phyloP scores from a whole-genome alignment of 495 filamentous ascomycete species.

The Penicillium coprophilum region DNA sequence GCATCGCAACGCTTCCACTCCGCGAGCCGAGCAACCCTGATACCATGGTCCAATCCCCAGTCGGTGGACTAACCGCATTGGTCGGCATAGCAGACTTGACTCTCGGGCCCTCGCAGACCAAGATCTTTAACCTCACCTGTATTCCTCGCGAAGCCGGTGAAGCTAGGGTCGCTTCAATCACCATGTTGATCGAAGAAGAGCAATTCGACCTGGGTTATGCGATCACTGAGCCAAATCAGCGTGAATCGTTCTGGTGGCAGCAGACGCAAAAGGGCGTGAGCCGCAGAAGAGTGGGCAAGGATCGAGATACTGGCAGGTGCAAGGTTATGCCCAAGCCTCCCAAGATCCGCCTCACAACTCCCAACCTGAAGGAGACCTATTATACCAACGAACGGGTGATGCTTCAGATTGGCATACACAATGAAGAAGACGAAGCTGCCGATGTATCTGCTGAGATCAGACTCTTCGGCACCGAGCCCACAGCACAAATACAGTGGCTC shows the following conservation, averaged over 20 bases:
- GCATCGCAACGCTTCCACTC: slow-evolving; percentile 34
- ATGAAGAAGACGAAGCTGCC: slow-evolving; percentile 81
- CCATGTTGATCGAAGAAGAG: slow-evolving; percentile 59
- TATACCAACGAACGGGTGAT: slow-evolving; percentile 77
- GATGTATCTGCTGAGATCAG: slow-evolving; percentile 65
- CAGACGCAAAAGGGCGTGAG: slow-evolving; percentile 39
- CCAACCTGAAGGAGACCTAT: slow-evolving; percentile 63
- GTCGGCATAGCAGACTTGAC: slow-evolving; percentile 64
- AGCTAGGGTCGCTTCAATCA: slow-evolving; percentile 62
- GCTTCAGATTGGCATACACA: slow-evolving; percentile 68
- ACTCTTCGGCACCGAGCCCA: slow-evolving; percentile 61
- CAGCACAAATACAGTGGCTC: slow-evolving; percentile 50
- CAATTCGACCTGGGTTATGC: slow-evolving; percentile 68
- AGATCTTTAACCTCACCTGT: slow-evolving; percentile 68
- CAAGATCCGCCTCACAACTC: slow-evolving; percentile 74
- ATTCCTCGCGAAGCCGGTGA: slow-evolving; percentile 80
- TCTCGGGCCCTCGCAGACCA: slow-evolving; percentile 64
- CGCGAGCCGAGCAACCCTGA: slow-evolving; percentile 37
- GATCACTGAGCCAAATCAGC: slow-evolving; percentile 49
- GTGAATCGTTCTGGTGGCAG: slow-evolving; percentile 55
- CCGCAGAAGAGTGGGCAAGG: slow-evolving; percentile 41
- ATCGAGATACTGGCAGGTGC: slow-evolving; percentile 43
- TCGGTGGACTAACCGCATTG: slow-evolving; percentile 39
- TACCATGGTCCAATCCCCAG: slow-evolving; percentile 42
- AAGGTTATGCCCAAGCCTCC: slow-evolving; percentile 86